Evolutionary conservation across 2,329 filamentous ascomycete genomes (phyloP), one percentile per base, ranked within the genome.

Genomic region (Colletotrichum abscissum): DNA sequence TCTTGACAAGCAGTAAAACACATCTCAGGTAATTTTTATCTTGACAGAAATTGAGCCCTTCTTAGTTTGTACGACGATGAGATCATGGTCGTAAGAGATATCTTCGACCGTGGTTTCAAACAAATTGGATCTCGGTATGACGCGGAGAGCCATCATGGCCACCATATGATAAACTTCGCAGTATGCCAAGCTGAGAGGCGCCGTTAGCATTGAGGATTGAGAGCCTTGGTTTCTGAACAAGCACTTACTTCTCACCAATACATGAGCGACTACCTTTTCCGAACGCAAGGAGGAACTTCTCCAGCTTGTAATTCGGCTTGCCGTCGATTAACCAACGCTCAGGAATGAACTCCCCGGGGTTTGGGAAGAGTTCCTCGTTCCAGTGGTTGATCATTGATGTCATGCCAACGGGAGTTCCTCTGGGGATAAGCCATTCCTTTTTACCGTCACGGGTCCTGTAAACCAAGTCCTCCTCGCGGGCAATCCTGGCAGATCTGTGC

Each of bases 131-230:
- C 75, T 73, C 6, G 79, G 79, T 6, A 80, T 63, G 4, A 81
- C 79, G 2, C 79, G 77, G 57, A 82, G 64, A 7, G 76, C 75
- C 57, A 82, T 67, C 9, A 78, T 75, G 4, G 79, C 74, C 3
- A 78, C 52, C 5, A 74, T 63, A 8, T 80, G 69, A 42, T 82
- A 75, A 16, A 81, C 69, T 68, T 82, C 80, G 66, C 80, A 81
- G 19, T 77, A 69, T 4, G 78, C 80, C 52, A 82, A 70, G 46
- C 66, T 78, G 30, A 78, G 77, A 28, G 11, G 24, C 19, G 8
- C 9, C 24, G 26, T 74, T 26, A 68, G 52, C 72, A 63, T 19
- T 11, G 57, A n/a, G 3, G 5, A 16, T 35, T 58, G 55, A 24
- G 16, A 16, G 54, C 8, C 12, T 30, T 14, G 6, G 19, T 49